Conservation (phyloP, 164 flowering plant genomes). For the Chimonanthus praecox region DNA sequence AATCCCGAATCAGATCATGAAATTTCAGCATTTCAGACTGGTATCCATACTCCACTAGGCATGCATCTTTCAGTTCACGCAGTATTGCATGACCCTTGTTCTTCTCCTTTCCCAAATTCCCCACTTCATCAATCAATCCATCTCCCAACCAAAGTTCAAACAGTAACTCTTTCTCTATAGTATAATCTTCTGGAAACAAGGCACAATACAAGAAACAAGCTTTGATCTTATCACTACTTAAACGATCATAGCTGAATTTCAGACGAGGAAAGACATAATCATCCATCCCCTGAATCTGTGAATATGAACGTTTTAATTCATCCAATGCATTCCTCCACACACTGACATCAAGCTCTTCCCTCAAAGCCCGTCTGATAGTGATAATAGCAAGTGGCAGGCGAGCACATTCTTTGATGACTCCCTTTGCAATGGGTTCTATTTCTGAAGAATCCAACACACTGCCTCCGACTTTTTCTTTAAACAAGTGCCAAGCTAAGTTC, state of each 20-base stretch:
- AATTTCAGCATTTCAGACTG: conserved; percentile 8
- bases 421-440: conserved; percentile 4
- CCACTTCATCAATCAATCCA: conserved; percentile 14
- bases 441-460: not conserved
- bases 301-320: conserved; percentile 3
- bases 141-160: conserved; percentile 19
- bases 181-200: conserved; percentile 11
- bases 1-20: conserved; percentile 25
- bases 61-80: conserved; percentile 14
- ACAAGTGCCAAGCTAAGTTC: conserved; percentile 11
- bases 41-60: conserved; percentile 12
- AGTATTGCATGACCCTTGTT: conserved; percentile 17
- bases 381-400: conserved; percentile 11
- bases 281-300: not conserved
- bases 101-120: not conserved
- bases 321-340: conserved; percentile 13
- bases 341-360: not conserved
- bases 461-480: conserved; percentile 7
- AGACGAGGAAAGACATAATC: conserved; percentile 9
- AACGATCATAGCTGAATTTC: conserved; percentile 8
- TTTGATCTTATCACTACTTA: not conserved
- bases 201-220: conserved; percentile 12
- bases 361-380: conserved; percentile 13
- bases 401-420: conserved; percentile 10
- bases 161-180: conserved; percentile 6